These are phyloP conservation scores for Xylaria intraflava DNA, from an alignment of 495 filamentous ascomycete species.

Conservation along the genomic window DNA sequence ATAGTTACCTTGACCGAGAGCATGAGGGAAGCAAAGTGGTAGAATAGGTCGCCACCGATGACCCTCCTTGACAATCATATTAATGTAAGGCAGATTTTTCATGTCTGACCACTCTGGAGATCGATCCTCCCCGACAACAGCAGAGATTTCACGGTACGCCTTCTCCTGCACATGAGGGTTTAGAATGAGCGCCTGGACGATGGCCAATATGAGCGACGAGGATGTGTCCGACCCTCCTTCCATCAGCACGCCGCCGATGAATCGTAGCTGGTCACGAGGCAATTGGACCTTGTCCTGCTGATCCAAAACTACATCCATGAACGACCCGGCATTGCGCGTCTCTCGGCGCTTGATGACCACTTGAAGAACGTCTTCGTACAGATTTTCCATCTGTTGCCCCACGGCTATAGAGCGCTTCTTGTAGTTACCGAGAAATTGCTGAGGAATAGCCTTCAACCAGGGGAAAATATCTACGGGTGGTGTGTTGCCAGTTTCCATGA, in stretches of 20 bases:
- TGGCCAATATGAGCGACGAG: slow-evolving; percentile 22
- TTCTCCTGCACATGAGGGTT: slow-evolving; percentile 18
- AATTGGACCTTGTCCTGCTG: slow-evolving; percentile 28
- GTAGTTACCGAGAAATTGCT: slow-evolving; percentile 33
- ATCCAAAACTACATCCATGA: slow-evolving; percentile 38
- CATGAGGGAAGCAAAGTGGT: slow-evolving; percentile 28
- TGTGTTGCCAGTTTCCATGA: slow-evolving; percentile 37
- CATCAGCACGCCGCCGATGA: slow-evolving; percentile 26
- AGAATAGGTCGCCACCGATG: slow-evolving; percentile 33
- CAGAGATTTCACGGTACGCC: slow-evolving; percentile 17
- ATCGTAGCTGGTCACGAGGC: slow-evolving; percentile 27
- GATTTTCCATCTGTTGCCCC: slow-evolving; percentile 27
- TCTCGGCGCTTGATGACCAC: slow-evolving; percentile 8
- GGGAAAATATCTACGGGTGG: slow-evolving; percentile 42
- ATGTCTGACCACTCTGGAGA: slow-evolving; percentile 33
- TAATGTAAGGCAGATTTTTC: slow-evolving; percentile 35
- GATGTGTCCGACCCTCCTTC: slow-evolving; percentile 41
- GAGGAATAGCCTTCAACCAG: slow-evolving; percentile 29
- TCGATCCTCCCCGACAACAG: slow-evolving; percentile 27
- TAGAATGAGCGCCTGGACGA: slow-evolving; percentile 36
- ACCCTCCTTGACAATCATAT: slow-evolving; percentile 33
- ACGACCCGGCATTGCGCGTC: slow-evolving; percentile 9
- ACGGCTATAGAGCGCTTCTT: slow-evolving; percentile 20
- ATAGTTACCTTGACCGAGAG: slow-evolving; percentile 7
- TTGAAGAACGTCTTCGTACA: slow-evolving; percentile 23